Evolutionary conservation across 805 yeast species (phyloP), one percentile per base, ranked within the genome.

Genomic region (Candida oleophila): DNA sequence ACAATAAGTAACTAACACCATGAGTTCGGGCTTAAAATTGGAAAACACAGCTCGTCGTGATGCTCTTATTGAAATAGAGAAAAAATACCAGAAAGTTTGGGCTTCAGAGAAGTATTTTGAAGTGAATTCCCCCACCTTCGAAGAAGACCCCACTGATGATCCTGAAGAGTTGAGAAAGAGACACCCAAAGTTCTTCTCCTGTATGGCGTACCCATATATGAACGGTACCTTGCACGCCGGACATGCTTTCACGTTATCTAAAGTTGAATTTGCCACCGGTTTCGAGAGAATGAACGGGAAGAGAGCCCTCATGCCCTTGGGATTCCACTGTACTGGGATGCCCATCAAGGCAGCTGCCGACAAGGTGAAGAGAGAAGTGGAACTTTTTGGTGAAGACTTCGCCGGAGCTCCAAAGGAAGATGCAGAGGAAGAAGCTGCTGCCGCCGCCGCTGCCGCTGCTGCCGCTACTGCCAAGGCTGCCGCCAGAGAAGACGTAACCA

Each of bases 291-390:
- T 94, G 92, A 79, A 79, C 61, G 98, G 97, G 55, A 89, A 86
- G 70, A 80, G 87, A 58, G 96, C 97, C 33, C 74, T 91, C 50
- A 94, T 89, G 73, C 98, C 99, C 43, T 78, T 94, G 48, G 99
- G 99, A 42, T 94, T 92, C 85, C 99, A 94, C 71, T 94, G 99
- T 80, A 94, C 99, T 32, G 99, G 99, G 77, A 87, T 94, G 97
- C 98, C 99, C 45, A 94, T 94, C 66, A 78, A 82, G 64, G 92
- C 98, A 22, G 80, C 96, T 60, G 98, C 99, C 42, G 99, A 92
- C 71, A 92, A 94, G 71, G 78, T 94, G 62, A 82, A 81, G 62
- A 83, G 99, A 67, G 99, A 94, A 75, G 76, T 91, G 49, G 97
- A 94, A 71, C 66, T 80, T 66, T 94, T 94, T 64, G 99, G 99